Evolutionary conservation across 352 stramenopile species (phyloP).

Genomic region (Globisporangium orthogonon): DNA sequence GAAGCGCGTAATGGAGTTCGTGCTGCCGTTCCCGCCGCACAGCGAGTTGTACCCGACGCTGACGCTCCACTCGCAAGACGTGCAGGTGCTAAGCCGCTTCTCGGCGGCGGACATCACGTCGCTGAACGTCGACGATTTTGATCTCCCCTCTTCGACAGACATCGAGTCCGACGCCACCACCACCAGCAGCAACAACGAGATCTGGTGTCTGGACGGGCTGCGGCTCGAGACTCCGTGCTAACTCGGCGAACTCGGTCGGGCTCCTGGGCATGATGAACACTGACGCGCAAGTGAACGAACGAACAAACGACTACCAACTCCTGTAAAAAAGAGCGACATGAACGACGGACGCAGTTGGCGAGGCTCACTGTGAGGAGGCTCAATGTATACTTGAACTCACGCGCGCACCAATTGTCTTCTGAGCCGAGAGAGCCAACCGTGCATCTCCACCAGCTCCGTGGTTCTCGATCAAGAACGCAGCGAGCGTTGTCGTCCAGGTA

Average conservation of each 20-base stretch:
- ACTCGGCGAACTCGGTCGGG: neutral
- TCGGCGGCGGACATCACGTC: constrained; percentile 59
- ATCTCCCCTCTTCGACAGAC: constrained; percentile 13
- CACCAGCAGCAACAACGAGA: constrained; percentile 21
- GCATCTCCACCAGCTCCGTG: too few relatives aligned
- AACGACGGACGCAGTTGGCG: neutral
- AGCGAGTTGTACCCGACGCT: constrained; percentile 80
- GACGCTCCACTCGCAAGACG: constrained; percentile 76
- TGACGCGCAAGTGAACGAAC: too few relatives aligned
- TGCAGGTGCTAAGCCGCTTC: constrained; percentile 75
- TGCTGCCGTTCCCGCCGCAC: constrained; percentile 42
- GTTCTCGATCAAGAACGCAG: too few relatives aligned
- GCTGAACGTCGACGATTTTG: constrained; percentile 47
- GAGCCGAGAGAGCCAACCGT: too few relatives aligned
- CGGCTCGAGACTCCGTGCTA: constrained; percentile 18
- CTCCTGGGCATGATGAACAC: too few relatives aligned
- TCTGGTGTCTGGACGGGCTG: constrained; percentile 76
- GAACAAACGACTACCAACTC: too few relatives aligned
- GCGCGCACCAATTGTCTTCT: neutral
- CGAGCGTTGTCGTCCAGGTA: too few relatives aligned
- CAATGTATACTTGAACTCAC: constrained; percentile 1
- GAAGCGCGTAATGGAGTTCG: constrained; percentile 51
- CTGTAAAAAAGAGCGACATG: neutral
- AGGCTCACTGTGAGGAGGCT: neutral
- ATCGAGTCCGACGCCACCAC: neutral